Base-by-base conservation (phyloP, 345 rosid genomes). In the Aquilaria yunnanensis region DNA sequence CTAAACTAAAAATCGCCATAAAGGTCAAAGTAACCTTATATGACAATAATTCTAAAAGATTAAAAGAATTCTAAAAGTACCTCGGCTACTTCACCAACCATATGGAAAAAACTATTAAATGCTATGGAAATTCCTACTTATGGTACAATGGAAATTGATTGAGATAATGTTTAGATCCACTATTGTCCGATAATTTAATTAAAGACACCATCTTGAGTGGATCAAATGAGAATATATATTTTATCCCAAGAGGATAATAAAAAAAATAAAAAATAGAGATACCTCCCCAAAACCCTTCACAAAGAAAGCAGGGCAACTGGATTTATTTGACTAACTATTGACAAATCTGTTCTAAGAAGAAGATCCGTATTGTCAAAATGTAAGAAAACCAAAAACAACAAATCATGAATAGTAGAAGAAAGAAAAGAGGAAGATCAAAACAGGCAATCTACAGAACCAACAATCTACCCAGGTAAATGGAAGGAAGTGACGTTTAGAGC, bases 1-100 rank as follows among this genome's bases (percentile, higher is more conserved):
- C 47, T 67, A 52, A 65, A 32, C 47, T 67, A 53, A 65, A 59
- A 68, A 70, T 10, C 62, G 64, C 9, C 60, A 43, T 12, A 5
- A 23, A 63, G 51, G 61, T 63, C 69, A 66, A 75, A 72, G 51
- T 10, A 58, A 62, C 54, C 63, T 47, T 23, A 43, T 43, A 59
- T 37, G 14, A 51, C 7, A 41, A 8, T 46, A 32, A 51, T 50
- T 83, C 81, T 60, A 66, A 75, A 66, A 60, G 53, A 10, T 31
- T 47, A 29, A 50, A 9, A 10, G 2, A 43, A 14, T 57, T 71
- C 67, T 70, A 9, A 70, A 67, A 76, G 79, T 74, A 54, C 54
- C 43, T 54, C 67, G 67, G 59, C 3, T 56, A 60, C 56, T 54
- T 12, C 61, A 71, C 72, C 79, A 61, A 47, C 75, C 67, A 57